Percentiles rank a stretch among this genome's conserved stretches.
These are phyloP conservation scores for Cephaloascus albidus DNA, from an alignment of 805 yeast species.

Conservation along the genomic window DNA sequence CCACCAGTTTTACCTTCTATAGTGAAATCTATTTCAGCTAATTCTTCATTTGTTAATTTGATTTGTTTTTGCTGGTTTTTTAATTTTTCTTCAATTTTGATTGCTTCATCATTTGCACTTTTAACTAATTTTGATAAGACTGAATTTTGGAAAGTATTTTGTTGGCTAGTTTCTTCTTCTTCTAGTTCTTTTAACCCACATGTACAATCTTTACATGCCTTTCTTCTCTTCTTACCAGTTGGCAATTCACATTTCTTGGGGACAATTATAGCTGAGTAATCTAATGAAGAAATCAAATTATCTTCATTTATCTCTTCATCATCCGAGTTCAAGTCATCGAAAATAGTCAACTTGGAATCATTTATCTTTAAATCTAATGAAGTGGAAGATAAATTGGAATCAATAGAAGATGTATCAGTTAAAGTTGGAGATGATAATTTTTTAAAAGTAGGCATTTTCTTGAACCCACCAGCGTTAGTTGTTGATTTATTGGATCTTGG, in stretches of 20 bases:
- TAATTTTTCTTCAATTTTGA: conserved; percentile 41
- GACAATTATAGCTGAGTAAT: conserved; percentile 29
- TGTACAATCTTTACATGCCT: conserved; percentile 96
- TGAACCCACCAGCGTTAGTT: conserved; percentile 1
- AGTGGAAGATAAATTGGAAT: conserved; percentile 14
- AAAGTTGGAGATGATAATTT: conserved; percentile 17
- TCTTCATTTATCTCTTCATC: conserved; percentile 43
- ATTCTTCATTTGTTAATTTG: conserved; percentile 53
- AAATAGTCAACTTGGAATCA: conserved; percentile 41
- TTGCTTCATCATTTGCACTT: conserved; percentile 44
- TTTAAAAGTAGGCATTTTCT: conserved; percentile 8
- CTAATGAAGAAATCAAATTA: conserved; percentile 22
- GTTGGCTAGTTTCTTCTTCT: conserved; percentile 46
- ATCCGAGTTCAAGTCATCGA: conserved; percentile 31
- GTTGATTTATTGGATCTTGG: conserved; percentile 9
- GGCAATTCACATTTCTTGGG: conserved; percentile 52
- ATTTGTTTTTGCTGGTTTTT: conserved; percentile 22
- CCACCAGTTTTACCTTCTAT: conserved; percentile 97
- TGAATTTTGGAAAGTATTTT: conserved; percentile 32
- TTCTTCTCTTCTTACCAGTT: conserved; percentile 52
- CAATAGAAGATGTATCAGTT: conserved; percentile 35
- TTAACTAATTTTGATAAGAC: conserved; percentile 37
- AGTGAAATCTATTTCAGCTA: conserved; percentile 90
- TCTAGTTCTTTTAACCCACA: conserved; percentile 93
- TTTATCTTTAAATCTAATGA: conserved; percentile 17